phyloP scores from a whole-genome alignment of 2,329 filamentous ascomycete species.

The Leptographium wingfieldii region DNA sequence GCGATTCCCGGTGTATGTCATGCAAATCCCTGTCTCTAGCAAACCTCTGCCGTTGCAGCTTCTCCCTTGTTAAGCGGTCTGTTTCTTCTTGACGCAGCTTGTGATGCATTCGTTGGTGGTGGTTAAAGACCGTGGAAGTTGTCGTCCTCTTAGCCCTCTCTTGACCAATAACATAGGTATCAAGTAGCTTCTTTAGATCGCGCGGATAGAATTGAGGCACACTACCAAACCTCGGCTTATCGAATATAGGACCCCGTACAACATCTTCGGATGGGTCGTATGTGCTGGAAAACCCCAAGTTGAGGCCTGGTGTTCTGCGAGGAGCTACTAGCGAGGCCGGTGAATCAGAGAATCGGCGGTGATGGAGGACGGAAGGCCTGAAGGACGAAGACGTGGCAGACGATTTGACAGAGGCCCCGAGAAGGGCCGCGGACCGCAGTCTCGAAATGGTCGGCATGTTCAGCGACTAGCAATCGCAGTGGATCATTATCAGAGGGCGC shows the following conservation, averaged over 20 bases:
- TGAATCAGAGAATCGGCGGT: conserved; percentile 19
- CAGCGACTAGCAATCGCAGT: not conserved
- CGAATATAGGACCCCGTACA: conserved; percentile 49
- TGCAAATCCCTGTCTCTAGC: conserved; percentile 51
- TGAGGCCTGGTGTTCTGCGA: conserved; percentile 36
- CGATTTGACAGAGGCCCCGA: not conserved
- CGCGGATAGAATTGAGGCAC: conserved; percentile 52
- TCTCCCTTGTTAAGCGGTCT: conserved; percentile 45
- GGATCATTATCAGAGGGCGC: conserved; percentile 1
- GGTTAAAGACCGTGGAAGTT: conserved; percentile 88
- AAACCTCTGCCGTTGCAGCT: conserved; percentile 56
- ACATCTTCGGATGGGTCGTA: conserved; percentile 42
- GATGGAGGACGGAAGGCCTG: not conserved
- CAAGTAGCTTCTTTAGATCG: conserved; percentile 76
- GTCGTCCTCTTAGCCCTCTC: conserved; percentile 89
- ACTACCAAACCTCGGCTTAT: conserved; percentile 42
- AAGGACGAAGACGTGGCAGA: not conserved
- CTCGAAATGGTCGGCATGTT: conserved; percentile 10
- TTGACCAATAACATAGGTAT: conserved; percentile 94
- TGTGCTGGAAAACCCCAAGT: conserved; percentile 44
- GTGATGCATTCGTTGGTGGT: conserved; percentile 79
- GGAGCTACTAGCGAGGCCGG: conserved; percentile 17
- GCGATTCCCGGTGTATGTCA: conserved; percentile 42
- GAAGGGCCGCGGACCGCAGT: conserved; percentile 6
- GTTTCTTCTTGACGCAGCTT: conserved; percentile 65